These are phyloP conservation scores for Xylariaceae sp. DNA, from an alignment of 2,329 filamentous ascomycete species.

Conservation along the genomic window DNA sequence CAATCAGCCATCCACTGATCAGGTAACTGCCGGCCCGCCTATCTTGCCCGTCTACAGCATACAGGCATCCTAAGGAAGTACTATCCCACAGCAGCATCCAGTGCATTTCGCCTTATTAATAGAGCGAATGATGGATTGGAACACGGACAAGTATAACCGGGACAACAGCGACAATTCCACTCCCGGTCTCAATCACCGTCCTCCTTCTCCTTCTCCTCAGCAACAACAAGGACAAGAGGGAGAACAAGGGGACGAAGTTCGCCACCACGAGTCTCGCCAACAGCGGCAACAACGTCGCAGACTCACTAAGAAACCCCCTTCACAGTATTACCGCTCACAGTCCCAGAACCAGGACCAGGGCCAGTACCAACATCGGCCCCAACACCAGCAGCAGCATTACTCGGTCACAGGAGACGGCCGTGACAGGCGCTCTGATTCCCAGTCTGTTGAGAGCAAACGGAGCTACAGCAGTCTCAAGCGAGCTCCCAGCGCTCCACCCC, in stretches of 20 bases:
- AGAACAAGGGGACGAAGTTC: not conserved
- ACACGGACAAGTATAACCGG: slow-evolving; percentile 2
- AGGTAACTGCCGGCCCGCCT: not conserved
- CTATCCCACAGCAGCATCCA: not conserved
- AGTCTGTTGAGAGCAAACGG: slow-evolving; percentile 56
- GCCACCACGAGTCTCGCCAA: not conserved
- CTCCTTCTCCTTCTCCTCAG: not conserved
- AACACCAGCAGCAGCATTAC: slow-evolving; percentile 15
- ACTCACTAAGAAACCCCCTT: slow-evolving; percentile 58
- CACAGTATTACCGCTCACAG: slow-evolving; percentile 6
- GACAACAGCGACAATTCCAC: not conserved
- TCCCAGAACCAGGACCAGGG: not conserved
- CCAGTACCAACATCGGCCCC: too few species aligned
- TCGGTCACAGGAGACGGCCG: slow-evolving; percentile 35
- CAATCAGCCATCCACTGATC: not conserved
- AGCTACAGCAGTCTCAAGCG: slow-evolving; percentile 59
- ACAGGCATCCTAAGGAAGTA: too few species aligned
- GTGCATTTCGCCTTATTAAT: not conserved
- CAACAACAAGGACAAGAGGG: not conserved
- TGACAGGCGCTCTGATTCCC: slow-evolving; percentile 51
- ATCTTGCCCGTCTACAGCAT: not conserved
- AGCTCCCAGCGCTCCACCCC: slow-evolving; percentile 53
- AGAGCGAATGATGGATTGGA: slow-evolving; percentile 15
- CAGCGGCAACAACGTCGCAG: slow-evolving; percentile 44
- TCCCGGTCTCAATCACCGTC: not conserved